Evolutionary conservation across 306 rosid genomes (phyloP).

Genomic region (Quercus robur): DNA sequence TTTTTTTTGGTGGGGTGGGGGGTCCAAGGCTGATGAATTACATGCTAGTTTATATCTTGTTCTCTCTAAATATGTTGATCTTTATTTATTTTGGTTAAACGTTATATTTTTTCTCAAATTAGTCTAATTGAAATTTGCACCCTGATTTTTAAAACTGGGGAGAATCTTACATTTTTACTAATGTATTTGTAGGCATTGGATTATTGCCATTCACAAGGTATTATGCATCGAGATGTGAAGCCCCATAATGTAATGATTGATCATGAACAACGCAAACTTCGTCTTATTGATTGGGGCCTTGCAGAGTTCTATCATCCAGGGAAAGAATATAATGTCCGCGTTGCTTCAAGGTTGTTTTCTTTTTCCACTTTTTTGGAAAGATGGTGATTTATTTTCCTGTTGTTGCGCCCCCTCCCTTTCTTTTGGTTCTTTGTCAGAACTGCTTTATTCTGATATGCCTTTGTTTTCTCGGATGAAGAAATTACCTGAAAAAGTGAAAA

Average conservation of each 20-base stretch:
- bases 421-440: not conserved
- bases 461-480: not conserved
- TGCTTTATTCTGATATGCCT: not conserved
- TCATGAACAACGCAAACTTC: constrained; percentile 60
- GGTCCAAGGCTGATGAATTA: no score
- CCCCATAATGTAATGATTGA: constrained; percentile 67
- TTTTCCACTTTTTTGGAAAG: not conserved
- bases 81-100: not conserved
- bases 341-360: constrained; percentile 48
- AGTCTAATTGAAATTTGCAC: not conserved
- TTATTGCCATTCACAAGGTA: constrained; percentile 63
- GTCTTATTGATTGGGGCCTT: constrained; percentile 32
- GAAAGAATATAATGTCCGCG: constrained; percentile 52
- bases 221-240: constrained; percentile 64
- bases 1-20: no score
- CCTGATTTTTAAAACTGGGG: constrained; percentile 8
- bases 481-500: not conserved
- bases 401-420: not conserved
- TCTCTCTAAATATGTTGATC: not conserved
- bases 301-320: constrained; percentile 57
- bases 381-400: constrained; percentile 5
- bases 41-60: not conserved
- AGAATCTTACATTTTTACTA: not conserved
- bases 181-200: constrained; percentile 43
- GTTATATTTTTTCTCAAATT: not conserved